Evolutionary conservation across 1,284 basidiomycete genomes (phyloP), one percentile per base, ranked within the genome.

Genomic region (Cryptococcus sp.): DNA sequence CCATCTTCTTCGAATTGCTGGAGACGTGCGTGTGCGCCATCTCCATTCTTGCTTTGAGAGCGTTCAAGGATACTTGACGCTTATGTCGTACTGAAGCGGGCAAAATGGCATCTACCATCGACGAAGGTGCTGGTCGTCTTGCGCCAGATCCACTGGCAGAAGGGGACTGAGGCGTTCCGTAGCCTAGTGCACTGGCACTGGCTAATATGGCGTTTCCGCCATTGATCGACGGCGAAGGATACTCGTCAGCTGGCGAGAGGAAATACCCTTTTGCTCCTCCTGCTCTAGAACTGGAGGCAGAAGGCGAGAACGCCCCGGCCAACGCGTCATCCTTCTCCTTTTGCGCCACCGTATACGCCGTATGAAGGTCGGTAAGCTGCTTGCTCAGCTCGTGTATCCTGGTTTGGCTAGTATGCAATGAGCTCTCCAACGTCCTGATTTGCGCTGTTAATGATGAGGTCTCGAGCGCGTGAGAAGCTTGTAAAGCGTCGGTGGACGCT

Each of bases 21-120:
- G 72, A 87, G 86, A 60, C 37, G 29, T 41, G 47, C 26, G 46
- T 37, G n/a, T 22, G 50, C 3, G 47, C 22, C 8, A 54, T 46
- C 19, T 90, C 89, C 74, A 94, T 93, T 45, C 91, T 85, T 25
- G 89, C 91, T 73, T 91, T 92, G 53, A 94, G 84, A 85, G 93
- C 92, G 68, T 86, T 86, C 59, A 94, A 78, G 73, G 89, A 91
- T 59, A 91, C 85, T 68, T 87, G 85, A 52, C 91, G 87, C 72
- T 92, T 92, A 76, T 93, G 90, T 40, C 85, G 81, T 34, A 89
- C 87, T 71, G 89, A 86, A 0, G 87, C 83, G 1, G 89, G 86
- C 45, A 93, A 81, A 47, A 82, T 82, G 22, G 86, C 83, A 63
- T 89, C 88, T 59, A 83, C 78, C 15, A 59, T 55, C 8, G 58